Base-by-base conservation (phyloP, 228 moss, liverwort and hornwort species). In the Sphagnum magellanicum region DNA sequence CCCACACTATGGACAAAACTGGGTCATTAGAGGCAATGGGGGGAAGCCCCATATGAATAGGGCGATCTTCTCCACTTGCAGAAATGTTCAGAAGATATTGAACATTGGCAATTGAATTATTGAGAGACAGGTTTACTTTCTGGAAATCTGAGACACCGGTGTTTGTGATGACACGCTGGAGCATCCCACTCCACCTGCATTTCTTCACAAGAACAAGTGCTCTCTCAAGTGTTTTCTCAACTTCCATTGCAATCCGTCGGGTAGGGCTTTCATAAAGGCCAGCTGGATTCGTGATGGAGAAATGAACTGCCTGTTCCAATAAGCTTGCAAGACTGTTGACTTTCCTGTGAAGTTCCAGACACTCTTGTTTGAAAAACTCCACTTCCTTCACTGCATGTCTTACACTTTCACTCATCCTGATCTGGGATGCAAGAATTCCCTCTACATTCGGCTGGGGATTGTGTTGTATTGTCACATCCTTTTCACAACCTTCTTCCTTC, bases 21-120 rank as follows among this genome's bases (percentile, higher is more conserved):
- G 82, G 82, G 16, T 82, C 82, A 14, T 72, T 82, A 5, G 75
- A 69, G 10, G 73, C 82, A 48, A 82, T 78, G 9, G 82, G 82
- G 7, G 82, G 82, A 49, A 82, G 53, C 4, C 82, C 82, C 50
- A 52, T 61, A 48, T 75, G 73, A 48, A 73, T 75, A 5, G 76
- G 70, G 17, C 79, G 82, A 50, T 79, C 79, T 10, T 79, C 79
- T 4, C 82, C 79, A 59, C 67, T 66, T 13, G 79, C 82, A 5
- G 79, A 82, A 59, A 82, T 75, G 49, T 73, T 82, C 11, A 82
- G 79, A 32, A 82, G 73, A 78, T 79, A 82, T 12, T 61, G 68
- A 5, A 82, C 70, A 48, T 82, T 75, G 6, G 73, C 79, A 13
- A 71, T 79, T 4, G 79, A 82, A 48, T 75, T 82, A 7, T 82